Evolutionary conservation across 306 rosid species (phyloP), one percentile per base, ranked within the genome.

Genomic region (Trifolium dubium): DNA sequence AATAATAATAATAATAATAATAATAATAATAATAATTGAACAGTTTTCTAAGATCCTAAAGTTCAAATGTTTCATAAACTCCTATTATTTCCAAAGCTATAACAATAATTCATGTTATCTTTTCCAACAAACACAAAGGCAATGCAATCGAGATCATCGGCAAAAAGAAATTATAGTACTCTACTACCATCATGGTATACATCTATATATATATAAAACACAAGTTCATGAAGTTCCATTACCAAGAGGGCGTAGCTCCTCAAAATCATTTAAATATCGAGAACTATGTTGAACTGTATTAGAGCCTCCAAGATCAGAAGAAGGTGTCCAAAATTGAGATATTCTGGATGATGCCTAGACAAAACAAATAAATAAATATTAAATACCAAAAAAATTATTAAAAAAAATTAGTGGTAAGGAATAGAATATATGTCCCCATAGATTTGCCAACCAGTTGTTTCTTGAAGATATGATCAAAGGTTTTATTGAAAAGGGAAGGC

Each of bases 231-330:
- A 67, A 72, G 15, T 60, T 82, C n/a, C 44, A 67, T 84, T 91
- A 93, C 98, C 98, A 39, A 93, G 94, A 67, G 97, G 74, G 15
- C 72, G 86, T 83, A 91, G 87, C 90, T 89, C 97, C 89, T 93
- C 98, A 80, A 93, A 93, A 84, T 93, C 98, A 86, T 83, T 91
- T 75, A 91, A 83, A 87, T 91, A 93, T 47, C 98, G 88, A 82
- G 98, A 93, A 81, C 88, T 88, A 17, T 69, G 86, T 39, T 82
- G 82, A 77, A 86, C 77, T 71, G 89, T 73, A 64, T 79, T 77
- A 69, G 92, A 80, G 74, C 84, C 87, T 64, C 86, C 97, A 80
- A 84, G 71, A 80, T 83, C 96, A 84, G 93, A 79, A 84, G 93
- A 79, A 53, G 88, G 85, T 63, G 85, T 90, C 98, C 97, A 91